Evolutionary conservation across 495 filamentous ascomycete genomes (phyloP).

Genomic region (Jackrogersella multiformis): DNA sequence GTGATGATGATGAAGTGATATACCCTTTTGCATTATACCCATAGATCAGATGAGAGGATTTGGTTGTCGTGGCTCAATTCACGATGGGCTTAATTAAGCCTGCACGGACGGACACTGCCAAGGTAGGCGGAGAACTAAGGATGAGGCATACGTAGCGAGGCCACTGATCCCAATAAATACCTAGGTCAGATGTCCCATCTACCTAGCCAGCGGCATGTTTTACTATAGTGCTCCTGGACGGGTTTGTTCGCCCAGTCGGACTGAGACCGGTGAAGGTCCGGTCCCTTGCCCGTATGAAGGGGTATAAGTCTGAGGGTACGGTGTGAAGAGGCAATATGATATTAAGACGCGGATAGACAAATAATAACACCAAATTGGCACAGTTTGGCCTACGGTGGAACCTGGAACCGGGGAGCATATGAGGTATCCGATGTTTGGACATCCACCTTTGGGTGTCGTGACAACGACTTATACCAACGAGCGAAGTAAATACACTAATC

Average conservation of each 20-base stretch:
- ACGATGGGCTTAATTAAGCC: conserved; percentile 2
- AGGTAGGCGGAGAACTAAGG: conserved; percentile 3
- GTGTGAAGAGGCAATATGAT: conserved; percentile 8
- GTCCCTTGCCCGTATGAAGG: background rate
- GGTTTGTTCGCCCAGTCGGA: conserved; percentile 22
- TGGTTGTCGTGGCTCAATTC: conserved; percentile 29
- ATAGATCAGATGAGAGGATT: conserved; percentile 24
- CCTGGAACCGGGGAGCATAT: background rate
- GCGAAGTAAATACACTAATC: conserved; percentile 15
- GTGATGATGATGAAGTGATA: conserved; percentile 23
- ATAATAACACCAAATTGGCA: conserved; percentile 1
- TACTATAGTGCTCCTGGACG: conserved; percentile 2
- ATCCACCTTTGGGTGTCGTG: conserved; percentile 15
- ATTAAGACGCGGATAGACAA: background rate
- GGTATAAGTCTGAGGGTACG: background rate
- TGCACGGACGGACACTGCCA: conserved; percentile 4
- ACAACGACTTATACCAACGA: conserved; percentile 24
- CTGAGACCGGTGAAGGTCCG: conserved; percentile 17
- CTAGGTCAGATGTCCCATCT: background rate
- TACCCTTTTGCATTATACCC: conserved; percentile 5
- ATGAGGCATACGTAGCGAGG: conserved; percentile 2
- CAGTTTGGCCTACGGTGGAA: conserved; percentile 9
- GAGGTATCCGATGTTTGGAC: background rate
- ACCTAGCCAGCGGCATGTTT: background rate
- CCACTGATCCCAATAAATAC: conserved; percentile 4